These are phyloP conservation scores for Stagonosporopsis chrysanthemi DNA, from an alignment of 2,329 filamentous ascomycete species.

Conservation along the genomic window DNA sequence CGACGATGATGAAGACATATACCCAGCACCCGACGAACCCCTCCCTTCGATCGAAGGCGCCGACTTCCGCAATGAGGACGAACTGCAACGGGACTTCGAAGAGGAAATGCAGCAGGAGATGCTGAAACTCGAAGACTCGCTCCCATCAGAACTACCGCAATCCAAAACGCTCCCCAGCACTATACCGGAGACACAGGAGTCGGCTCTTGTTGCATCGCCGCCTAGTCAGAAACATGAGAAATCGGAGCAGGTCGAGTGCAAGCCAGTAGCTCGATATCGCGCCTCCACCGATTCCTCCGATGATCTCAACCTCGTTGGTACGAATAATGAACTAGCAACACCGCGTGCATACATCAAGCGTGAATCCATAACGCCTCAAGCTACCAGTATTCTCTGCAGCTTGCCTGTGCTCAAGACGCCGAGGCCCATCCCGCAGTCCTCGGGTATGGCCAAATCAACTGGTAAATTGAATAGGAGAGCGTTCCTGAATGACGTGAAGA, in stretches of 20 bases:
- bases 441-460: slow-evolving; percentile 2
- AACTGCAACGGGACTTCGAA: slow-evolving; percentile 10
- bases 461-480: slow-evolving; percentile 11
- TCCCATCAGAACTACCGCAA: not conserved
- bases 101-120: slow-evolving; percentile 24
- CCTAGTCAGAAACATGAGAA: not conserved
- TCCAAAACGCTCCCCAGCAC: slow-evolving; percentile 14
- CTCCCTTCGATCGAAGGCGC: slow-evolving; percentile 35
- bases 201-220: not conserved
- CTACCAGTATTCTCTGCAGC: slow-evolving; percentile 22
- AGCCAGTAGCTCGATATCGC: slow-evolving; percentile 4
- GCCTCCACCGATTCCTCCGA: slow-evolving; percentile 16
- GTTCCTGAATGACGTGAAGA: slow-evolving; percentile 32
- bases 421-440: not conserved
- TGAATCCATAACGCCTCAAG: slow-evolving; percentile 29
- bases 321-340: slow-evolving; percentile 11
- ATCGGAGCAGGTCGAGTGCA: not conserved
- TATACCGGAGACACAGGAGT: slow-evolving; percentile 11
- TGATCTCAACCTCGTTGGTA: slow-evolving; percentile 15
- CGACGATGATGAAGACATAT: slow-evolving; percentile 12
- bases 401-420: slow-evolving; percentile 27
- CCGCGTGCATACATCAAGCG: slow-evolving; percentile 31
- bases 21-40: slow-evolving; percentile 27
- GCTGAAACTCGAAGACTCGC: slow-evolving; percentile 8
- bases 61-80: slow-evolving; percentile 24